Base-by-base conservation (phyloP, 176 grass and related monocot species). In the Pontederia crassipes region DNA sequence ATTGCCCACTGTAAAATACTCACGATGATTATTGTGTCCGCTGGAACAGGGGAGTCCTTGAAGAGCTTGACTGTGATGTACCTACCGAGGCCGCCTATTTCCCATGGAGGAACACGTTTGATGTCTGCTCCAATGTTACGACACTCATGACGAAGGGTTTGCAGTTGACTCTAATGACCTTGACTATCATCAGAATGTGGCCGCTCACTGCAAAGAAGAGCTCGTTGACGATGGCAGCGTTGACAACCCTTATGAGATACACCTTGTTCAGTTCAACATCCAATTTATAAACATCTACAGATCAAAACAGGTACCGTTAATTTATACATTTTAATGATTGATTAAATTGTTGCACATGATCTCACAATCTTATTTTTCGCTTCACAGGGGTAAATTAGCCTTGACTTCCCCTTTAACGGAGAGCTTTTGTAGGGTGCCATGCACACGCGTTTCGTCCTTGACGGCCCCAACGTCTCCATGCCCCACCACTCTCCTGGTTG, bases 401-500 rank as follows among this genome's bases (percentile, higher is more conserved):
- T 81, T 15, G 77, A 68, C 15, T 89, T 89, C 48, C 85, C 80
- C 53, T 83, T 84, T 77, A 56, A 83, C 80, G 3, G 85, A 89
- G 11, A 13, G 65, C 54, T 89, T 89, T 27, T 80, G 85, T 9
- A 77, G 60, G 73, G 78, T 48, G 14, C 80, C 85, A 18, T 83
- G 80, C 65, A 54, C 51, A 18, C 49, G 57, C 4, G 73, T 80
- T 65, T 89, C 80, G 20, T 11, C 58, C 74, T 71, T 76, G 15
- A 88, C 73, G 45, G 49, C 48, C 56, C 80, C 81, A 3, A 89
- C 81, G 45, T 84, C 81, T 10, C 52, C 51, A 52, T 84, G 70
- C 81, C 86, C n/a, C n/a, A 89, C 81, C 86, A 89, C 62, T 89
- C 81, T 58, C 86, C 84, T 87, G 4, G 66, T 84, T 89, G 6